Conservation (phyloP, 345 rosid species). For the Salix udensis region DNA sequence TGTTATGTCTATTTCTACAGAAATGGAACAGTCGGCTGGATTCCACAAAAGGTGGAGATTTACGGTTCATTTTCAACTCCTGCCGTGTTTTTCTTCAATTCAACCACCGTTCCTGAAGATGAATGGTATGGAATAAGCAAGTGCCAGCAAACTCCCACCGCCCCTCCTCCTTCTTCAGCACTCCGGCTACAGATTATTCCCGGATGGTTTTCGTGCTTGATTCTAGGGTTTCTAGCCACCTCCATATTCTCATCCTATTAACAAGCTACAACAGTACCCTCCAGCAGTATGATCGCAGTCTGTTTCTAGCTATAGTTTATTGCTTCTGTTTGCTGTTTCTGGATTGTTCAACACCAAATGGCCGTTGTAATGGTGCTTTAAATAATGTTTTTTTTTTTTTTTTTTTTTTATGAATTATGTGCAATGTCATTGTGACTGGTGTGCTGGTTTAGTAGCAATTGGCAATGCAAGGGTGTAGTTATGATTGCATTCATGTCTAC, state of each 20-base stretch:
- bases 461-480: neutral
- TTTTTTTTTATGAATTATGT: neutral
- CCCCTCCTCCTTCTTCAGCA: conserved; percentile 36
- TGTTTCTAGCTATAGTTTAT: neutral
- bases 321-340: neutral
- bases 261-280: neutral
- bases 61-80: conserved; percentile 10
- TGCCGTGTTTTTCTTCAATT: conserved; percentile 9
- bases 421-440: neutral
- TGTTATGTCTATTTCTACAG: conserved; percentile 27
- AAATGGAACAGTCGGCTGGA: conserved; percentile 27
- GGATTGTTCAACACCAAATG: neutral
- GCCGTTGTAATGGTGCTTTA: neutral
- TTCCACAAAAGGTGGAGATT: conserved; percentile 18
- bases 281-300: neutral
- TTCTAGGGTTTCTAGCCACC: conserved; percentile 29
- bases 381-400: too few species aligned
- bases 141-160: neutral
- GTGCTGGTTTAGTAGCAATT: neutral
- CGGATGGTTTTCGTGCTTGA: conserved; percentile 11
- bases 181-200: neutral
- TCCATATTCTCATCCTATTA: conserved; percentile 23
- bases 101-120: conserved; percentile 1
- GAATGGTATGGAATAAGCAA: conserved; percentile 22
- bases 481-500: too few species aligned